Evolutionary conservation across 2,329 filamentous ascomycete species (phyloP).

Genomic region (Lizonia empirigonia): DNA sequence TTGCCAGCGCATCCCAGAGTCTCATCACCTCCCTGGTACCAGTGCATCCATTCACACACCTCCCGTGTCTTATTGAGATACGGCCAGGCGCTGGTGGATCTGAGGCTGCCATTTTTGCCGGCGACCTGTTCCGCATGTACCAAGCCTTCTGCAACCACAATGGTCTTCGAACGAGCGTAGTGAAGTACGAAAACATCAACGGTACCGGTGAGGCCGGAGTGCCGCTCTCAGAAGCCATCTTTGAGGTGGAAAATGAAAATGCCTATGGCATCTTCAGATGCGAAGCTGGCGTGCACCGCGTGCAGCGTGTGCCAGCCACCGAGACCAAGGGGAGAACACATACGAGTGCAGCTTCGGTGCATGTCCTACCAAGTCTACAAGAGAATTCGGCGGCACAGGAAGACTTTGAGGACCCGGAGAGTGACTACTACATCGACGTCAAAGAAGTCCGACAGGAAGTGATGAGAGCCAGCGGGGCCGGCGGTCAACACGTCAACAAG

Average conservation of each 20-base stretch:
- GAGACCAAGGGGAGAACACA: slow-evolving; percentile 91
- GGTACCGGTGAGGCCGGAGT: slow-evolving; percentile 65
- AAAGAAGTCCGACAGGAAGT: slow-evolving; percentile 83
- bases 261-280: slow-evolving; percentile 82
- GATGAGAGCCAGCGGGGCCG: slow-evolving; percentile 89
- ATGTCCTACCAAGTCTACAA: slow-evolving; percentile 86
- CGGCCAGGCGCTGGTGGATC: slow-evolving; percentile 89
- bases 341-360: slow-evolving; percentile 88
- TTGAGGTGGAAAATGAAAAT: slow-evolving; percentile 77
- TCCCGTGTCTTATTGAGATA: slow-evolving; percentile 91
- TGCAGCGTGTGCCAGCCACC: slow-evolving; percentile 90
- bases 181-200: slow-evolving; percentile 82
- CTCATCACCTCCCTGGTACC: slow-evolving; percentile 83
- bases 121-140: slow-evolving; percentile 90
- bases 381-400: slow-evolving; percentile 56
- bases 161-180: slow-evolving; percentile 68
- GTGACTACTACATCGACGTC: slow-evolving; percentile 88
- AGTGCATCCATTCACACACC: slow-evolving; percentile 83
- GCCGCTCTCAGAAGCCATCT: slow-evolving; percentile 82
- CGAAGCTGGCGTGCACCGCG: slow-evolving; percentile 93
- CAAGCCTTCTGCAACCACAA: slow-evolving; percentile 72
- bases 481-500: slow-evolving; percentile 97
- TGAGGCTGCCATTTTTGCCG: slow-evolving; percentile 89
- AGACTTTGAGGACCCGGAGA: slow-evolving; percentile 81
- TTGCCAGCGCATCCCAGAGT: slow-evolving; percentile 67